Base-by-base conservation (phyloP, 1,284 basidiomycete species). In the Tylopilus sp. region DNA sequence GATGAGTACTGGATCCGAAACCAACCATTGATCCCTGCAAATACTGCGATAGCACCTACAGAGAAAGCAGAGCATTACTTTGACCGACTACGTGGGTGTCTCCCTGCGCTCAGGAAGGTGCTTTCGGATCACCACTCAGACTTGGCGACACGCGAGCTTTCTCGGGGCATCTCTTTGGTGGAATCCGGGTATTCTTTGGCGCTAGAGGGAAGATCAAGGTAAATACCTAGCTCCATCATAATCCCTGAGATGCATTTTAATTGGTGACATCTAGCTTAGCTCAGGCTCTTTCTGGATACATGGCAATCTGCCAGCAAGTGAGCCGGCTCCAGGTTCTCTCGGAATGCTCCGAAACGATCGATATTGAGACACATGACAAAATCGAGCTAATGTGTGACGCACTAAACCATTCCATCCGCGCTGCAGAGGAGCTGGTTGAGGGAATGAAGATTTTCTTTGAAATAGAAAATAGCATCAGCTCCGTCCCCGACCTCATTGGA, bases 101-200 rank as follows among this genome's bases (percentile, higher is more conserved):
- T 99, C 48, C 86, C 89, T 5, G 74, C 75, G 11, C 72, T 98
- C 36, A 77, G 92, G 36, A 71, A 73, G 7, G 75, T 81, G 0
- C 71, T 93, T 44, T 74, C 79, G 9, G 69, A 75, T 28, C 95
- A 97, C 67, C 87, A 91, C 61, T 68, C 77, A 1, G 96, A 99
- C 63, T 65, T 99, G 36, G 78, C 81, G 8, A 92, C 91, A 11
- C 82, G 88, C 7, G 95, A 99, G 54, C 73, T 98, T 12, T 86
- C 86, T 60, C 79, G 91, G 49, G 92, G 87, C 6, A 69, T 91
- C 19, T 84, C 80, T 54, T 80, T 90, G 48, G 76, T 92, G 8
- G 94, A 98, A 69, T 92, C 88, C 41, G 76, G 82, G 2, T 84
- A 88, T 65, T 76, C 76, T 3, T 69, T 83, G 31, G 84, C 85